A percentile compares a stretch with the other conserved stretches of the same genome.
These are phyloP conservation scores for Claviceps monticola DNA, from an alignment of 2,329 filamentous ascomycete genomes.

Conservation along the genomic window DNA sequence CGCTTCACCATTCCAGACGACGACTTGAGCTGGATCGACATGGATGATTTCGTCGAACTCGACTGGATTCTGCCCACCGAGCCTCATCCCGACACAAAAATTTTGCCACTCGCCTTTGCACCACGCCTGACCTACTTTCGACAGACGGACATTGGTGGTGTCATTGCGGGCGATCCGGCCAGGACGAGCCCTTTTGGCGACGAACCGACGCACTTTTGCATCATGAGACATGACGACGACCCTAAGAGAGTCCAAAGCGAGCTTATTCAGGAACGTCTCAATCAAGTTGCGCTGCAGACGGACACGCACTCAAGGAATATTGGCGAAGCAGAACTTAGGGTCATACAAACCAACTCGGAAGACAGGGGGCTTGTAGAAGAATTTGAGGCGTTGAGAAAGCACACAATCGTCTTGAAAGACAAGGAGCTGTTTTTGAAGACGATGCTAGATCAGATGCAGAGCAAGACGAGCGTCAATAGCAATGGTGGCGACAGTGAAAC, in stretches of 20 bases:
- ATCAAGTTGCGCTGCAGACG: conserved; percentile 67
- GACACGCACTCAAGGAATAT: conserved; percentile 57
- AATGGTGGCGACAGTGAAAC: not conserved
- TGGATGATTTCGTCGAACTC: conserved; percentile 97
- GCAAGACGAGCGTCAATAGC: conserved; percentile 19
- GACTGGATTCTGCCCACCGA: conserved; percentile 92
- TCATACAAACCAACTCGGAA: conserved; percentile 34
- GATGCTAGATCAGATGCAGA: conserved; percentile 38
- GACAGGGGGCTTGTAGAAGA: conserved; percentile 40
- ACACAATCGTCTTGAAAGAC: conserved; percentile 41
- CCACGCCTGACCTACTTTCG: conserved; percentile 96
- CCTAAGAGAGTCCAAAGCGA: conserved; percentile 78
- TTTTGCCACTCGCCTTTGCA: conserved; percentile 79
- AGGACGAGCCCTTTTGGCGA: conserved; percentile 82
- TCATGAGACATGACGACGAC: conserved; percentile 85
- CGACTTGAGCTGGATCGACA: conserved; percentile 93
- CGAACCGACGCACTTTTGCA: conserved; percentile 86
- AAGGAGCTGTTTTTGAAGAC: conserved; percentile 45
- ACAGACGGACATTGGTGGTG: conserved; percentile 80
- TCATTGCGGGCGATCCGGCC: conserved; percentile 66
- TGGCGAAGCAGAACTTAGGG: conserved; percentile 61
- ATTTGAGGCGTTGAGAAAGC: conserved; percentile 44
- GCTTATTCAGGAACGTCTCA: conserved; percentile 67
- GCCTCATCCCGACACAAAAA: conserved; percentile 83
- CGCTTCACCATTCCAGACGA: conserved; percentile 92